Conservation (phyloP, 208 protist species). For the Trypanosoma caninum region DNA sequence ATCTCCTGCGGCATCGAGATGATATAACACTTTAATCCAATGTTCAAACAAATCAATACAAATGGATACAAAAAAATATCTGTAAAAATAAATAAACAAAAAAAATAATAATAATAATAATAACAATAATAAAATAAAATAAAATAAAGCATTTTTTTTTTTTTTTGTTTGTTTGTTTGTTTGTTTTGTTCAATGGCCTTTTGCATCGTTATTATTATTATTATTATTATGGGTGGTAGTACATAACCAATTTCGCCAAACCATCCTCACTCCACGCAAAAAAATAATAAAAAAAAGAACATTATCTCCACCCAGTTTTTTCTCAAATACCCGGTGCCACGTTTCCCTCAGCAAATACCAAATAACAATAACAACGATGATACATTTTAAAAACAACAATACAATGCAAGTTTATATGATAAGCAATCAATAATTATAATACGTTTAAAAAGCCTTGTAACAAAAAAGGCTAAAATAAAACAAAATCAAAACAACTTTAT, state of each 20-base stretch:
- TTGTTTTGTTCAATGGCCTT: not conserved
- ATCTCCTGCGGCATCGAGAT: not conserved
- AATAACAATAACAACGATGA: too few relatives aligned
- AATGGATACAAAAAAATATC: conserved; percentile 4
- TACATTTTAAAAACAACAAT: too few relatives aligned
- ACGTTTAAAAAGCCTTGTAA: too few relatives aligned
- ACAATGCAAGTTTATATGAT: too few relatives aligned
- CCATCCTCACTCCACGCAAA: too few relatives aligned
- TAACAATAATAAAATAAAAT: not conserved
- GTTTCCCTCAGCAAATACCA: too few relatives aligned
- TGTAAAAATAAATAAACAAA: conserved; percentile 17
- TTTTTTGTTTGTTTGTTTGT: not conserved
- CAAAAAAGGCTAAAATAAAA: too few relatives aligned
- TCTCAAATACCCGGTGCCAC: too few relatives aligned
- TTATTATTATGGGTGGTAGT: not conserved
- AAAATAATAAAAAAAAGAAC: too few relatives aligned
- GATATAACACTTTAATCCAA: not conserved
- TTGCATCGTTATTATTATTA: not conserved
- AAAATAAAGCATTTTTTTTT: conserved; percentile 7
- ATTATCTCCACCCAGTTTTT: too few relatives aligned
- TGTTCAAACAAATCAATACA: not conserved
- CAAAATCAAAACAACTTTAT: not conserved
- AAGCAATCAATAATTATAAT: too few relatives aligned
- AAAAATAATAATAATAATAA: not conserved
- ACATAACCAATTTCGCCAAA: too few relatives aligned